Evolutionary conservation across 768 basidiomycete species (phyloP), one percentile per base, ranked within the genome.

Genomic region (Leucocoprinus sp.): DNA sequence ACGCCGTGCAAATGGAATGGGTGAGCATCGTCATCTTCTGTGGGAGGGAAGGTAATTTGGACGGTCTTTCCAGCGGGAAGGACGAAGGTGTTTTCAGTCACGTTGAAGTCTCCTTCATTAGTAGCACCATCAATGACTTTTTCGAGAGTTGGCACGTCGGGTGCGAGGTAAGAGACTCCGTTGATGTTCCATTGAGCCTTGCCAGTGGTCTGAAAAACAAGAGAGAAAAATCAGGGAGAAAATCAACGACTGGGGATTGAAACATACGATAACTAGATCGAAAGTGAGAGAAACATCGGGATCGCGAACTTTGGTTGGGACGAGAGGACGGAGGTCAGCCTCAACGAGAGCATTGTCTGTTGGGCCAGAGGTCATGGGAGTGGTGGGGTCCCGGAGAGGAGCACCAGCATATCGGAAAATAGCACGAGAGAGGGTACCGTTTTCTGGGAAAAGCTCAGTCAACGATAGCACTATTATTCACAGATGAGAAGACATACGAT

Each of bases 381-480:
- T 60, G 4, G 58, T 57, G 1, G 70, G 70, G 23, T 69, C 61
- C 6, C 45, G 52, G 23, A 48, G 9, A 0, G 57, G 57, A 11
- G 71, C 71, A 17, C 67, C 68, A 1, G 41, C 41, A 51, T 72
- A 72, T 24, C 64, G 64, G 43, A 72, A 50, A 39, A 72, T 63
- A 4, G 64, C 70, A 43, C 51, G 15, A 43, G 52, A 15, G 53
- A 57, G 43, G 45, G 57, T 59, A 18, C 27, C 18, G 17, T 43
- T 47, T 24, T 46, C 40, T 50, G 38, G 36, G 15, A 15, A 12
- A 22, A 12, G n/a, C 11, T 7, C 14, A 22, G 26, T 22, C 8
- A 23, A 4, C 4, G 19, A 8, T 2, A 11, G 17, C 4, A 8
- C n/a, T n/a, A n/a, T n/a, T 9, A 28, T 8, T 17, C 24, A 28